Evolutionary conservation across 2,329 filamentous ascomycete species (phyloP), one percentile per base, ranked within the genome.

Genomic region (Aspergillus spinulosporus): DNA sequence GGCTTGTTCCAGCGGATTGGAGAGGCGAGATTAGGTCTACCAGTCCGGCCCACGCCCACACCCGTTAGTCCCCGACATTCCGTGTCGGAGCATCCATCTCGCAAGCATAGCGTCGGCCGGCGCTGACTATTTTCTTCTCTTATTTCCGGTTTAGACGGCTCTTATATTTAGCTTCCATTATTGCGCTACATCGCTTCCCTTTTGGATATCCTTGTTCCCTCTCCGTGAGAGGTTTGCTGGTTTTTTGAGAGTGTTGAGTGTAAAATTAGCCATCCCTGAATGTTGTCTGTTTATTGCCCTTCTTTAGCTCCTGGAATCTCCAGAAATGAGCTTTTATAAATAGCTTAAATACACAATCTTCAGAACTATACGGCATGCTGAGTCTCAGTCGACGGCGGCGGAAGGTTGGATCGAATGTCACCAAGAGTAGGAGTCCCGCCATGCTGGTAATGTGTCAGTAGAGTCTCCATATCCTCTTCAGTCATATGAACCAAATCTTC

Each of bases 401-500:
- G 46, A 36, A 54, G 48, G 28, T 28, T 53, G 3, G 52, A 53
- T 36, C 73, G 71, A 39, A 77, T 66, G 52, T 73, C 65, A 34
- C 71, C 63, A 15, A 75, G 67, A 5, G 66, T 64, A 1, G 76
- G 76, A 15, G 78, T 69, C 5, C 67, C 66, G 26, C 71, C 72
- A 15, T 68, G 63, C 34, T 69, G 74, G 63, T 95, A 97, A 70
- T 87, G 92, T n/a, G 80, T 78, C 37, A 97, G 76, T n/a, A 97
- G 78, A 53, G 81, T 83, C 54, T 89, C 86, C 89, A 97, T 96
- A 66, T 92, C 92, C 65, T 88, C 83, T 49, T 94, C 89, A 15
- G 84, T 85, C 82, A 97, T 86, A 34, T 84, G 83, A 63, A 90
- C 92, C 64, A 97, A 84, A 60, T 97, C 89, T 59, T 95, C 88